These are phyloP conservation scores for Brassica balearica DNA, from an alignment of 441 rosid species.

Conservation along the genomic window DNA sequence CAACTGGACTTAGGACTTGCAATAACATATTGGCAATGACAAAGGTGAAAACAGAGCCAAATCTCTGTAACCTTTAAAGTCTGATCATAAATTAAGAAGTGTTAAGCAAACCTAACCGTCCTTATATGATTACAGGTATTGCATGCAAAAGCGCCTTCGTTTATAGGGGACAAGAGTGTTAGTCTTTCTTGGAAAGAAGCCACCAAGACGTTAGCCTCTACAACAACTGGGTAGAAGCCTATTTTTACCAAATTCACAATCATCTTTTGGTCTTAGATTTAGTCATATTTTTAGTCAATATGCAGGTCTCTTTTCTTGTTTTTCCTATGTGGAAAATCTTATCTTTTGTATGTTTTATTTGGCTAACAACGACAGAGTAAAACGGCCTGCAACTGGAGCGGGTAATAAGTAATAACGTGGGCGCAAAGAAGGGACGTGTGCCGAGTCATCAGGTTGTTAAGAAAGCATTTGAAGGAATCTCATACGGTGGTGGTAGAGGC, in stretches of 20 bases:
- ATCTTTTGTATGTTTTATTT: constrained; percentile 7
- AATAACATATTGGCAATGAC: constrained; percentile 91
- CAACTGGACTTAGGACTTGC: constrained; percentile 82
- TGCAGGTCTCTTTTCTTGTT: constrained; percentile 16
- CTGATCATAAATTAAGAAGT: background rate
- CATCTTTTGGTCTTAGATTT: constrained; percentile 12
- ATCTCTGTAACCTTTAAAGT: background rate
- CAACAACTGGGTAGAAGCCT: constrained; percentile 47
- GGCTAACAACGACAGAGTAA: constrained; percentile 12
- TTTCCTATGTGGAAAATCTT: background rate
- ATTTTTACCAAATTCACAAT: constrained; percentile 1
- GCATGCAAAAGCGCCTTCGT: constrained; percentile 80
- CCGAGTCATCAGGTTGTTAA: background rate
- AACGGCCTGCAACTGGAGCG: constrained; percentile 27
- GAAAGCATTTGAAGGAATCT: background rate
- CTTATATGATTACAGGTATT: constrained; percentile 55
- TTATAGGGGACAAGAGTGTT: constrained; percentile 79
- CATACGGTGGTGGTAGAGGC: constrained; percentile 26
- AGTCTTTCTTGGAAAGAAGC: constrained; percentile 87
- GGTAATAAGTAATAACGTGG: background rate
- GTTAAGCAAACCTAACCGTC: constrained; percentile 10
- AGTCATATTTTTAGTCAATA: background rate
- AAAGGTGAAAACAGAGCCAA: constrained; percentile 56
- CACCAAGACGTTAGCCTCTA: constrained; percentile 56
- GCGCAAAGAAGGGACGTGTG: constrained; percentile 18